phyloP scores from a whole-genome alignment of 2,329 filamentous ascomycete species.

The Xylaria sp. region DNA sequence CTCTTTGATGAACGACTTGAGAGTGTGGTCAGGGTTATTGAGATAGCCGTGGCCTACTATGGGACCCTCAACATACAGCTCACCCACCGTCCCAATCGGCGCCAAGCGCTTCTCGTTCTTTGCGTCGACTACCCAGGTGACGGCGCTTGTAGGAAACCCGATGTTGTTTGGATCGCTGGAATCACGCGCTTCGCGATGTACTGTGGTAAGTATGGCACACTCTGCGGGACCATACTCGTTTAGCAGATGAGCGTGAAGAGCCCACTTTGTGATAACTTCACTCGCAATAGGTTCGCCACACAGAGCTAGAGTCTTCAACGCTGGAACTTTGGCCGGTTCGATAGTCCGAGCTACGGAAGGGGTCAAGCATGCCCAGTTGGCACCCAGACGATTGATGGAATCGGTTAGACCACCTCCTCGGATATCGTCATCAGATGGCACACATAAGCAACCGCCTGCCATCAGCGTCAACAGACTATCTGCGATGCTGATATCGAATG shows the following conservation, averaged over 20 bases:
- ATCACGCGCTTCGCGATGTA: slow-evolving; percentile 19
- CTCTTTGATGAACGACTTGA: slow-evolving; percentile 49
- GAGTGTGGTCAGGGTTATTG: slow-evolving; percentile 51
- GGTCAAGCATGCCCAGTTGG: slow-evolving; percentile 43
- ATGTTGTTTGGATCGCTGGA: slow-evolving; percentile 21
- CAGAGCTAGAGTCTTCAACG: slow-evolving; percentile 41
- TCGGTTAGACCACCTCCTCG: slow-evolving; percentile 32
- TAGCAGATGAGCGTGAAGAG: slow-evolving; percentile 36
- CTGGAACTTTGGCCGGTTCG: slow-evolving; percentile 40
- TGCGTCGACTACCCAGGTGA: slow-evolving; percentile 55
- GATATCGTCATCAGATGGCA: slow-evolving; percentile 39
- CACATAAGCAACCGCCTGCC: slow-evolving; percentile 42
- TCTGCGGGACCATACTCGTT: slow-evolving; percentile 46
- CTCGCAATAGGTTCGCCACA: slow-evolving; percentile 43
- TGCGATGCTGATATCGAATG: slow-evolving; percentile 39
- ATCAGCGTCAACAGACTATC: slow-evolving; percentile 42
- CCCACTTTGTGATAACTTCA: slow-evolving; percentile 40
- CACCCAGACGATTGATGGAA: slow-evolving; percentile 38
- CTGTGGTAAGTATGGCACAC: slow-evolving; percentile 35
- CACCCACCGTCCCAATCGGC: slow-evolving; percentile 49
- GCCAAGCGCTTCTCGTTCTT: slow-evolving; percentile 43
- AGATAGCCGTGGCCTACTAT: slow-evolving; percentile 55
- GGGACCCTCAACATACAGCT: slow-evolving; percentile 54
- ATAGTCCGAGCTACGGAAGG: slow-evolving; percentile 43
- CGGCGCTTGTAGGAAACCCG: slow-evolving; percentile 18